Evolutionary conservation across 208 protist species (phyloP), one percentile per base, ranked within the genome.

Genomic region (Acanthamoeba culbertsoni): DNA sequence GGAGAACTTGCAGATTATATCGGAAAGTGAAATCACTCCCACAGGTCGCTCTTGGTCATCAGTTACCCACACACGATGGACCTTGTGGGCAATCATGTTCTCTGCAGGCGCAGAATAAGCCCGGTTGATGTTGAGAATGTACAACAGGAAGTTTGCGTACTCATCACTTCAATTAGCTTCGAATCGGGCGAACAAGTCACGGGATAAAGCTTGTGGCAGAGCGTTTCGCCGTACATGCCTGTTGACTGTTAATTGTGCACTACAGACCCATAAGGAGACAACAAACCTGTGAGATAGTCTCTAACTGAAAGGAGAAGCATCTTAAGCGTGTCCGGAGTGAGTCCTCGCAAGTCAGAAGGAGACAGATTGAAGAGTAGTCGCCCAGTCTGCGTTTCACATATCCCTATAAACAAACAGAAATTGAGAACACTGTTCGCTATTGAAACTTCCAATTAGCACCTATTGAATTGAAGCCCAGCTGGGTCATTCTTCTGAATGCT

Each of bases 1-100:
- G 5, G 71, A 82, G 71, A 82, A 82, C 45, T 82, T 82, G 71
- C 71, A 82, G 42, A 82, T 48, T 37, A 82, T 48, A 10, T 82
- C 71, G 1, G 71, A 82, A 37, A 82, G 71, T 6, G 71, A 82
- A 31, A 82, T 35, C 3, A 82, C n/a, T 1, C 71, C 71, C 23
- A 82, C 71, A 4, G 71, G 71, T 28, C 37, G 71, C 37, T 53
- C 71, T 6, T 18, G 6, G 7, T 82, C 42, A 31, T 82, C 43
- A 12, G 18, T 18, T 18, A 82, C 71, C 71, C 71, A 82, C 42
- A 82, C 71, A 7, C 71, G 37, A 20, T 82, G 71, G 26, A 82
- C 71, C 35, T 82, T 82, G 42, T 55, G 71, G 2, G 71, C 71
- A 18, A 82, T 4, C 42, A 55, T 31, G 23, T 31, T 82, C 33